Percentiles rank a stretch among this genome's conserved stretches.
These are phyloP conservation scores for Suillus fuscotomentosus DNA, from an alignment of 768 basidiomycete species.

Conservation along the genomic window DNA sequence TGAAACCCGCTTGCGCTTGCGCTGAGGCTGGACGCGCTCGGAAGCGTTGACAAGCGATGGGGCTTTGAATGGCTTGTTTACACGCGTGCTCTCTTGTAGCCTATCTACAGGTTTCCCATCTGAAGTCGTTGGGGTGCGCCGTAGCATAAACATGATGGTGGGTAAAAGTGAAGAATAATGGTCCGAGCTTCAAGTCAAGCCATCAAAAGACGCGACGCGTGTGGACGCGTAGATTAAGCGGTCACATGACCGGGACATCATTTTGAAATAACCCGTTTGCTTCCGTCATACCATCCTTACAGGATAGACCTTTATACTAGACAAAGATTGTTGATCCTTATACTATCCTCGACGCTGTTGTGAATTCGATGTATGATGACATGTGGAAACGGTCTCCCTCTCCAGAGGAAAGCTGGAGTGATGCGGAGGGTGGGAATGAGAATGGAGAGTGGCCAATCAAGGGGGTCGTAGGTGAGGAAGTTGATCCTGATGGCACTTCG, in stretches of 20 bases:
- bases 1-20: constrained; percentile 86
- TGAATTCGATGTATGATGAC: not conserved
- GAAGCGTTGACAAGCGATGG: constrained; percentile 48
- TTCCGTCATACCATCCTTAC: not conserved
- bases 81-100: constrained; percentile 66
- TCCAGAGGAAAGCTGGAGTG: constrained; percentile 31
- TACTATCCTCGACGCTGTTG: not conserved
- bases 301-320: not conserved
- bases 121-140: constrained; percentile 62
- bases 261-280: not conserved
- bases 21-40: constrained; percentile 59
- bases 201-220: not conserved
- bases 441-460: constrained; percentile 29
- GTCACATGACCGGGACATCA: constrained; percentile 23
- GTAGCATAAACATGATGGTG: constrained; percentile 53
- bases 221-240: constrained; percentile 10
- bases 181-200: not conserved
- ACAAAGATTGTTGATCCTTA: not conserved
- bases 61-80: constrained; percentile 81
- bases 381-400: constrained; percentile 31
- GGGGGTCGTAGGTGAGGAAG: constrained; percentile 30
- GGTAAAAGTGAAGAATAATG: not conserved
- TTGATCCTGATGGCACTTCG: constrained; percentile 28
- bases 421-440: constrained; percentile 29
- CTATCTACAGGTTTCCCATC: constrained; percentile 70